Base-by-base conservation (phyloP, 73 alveolate species). In the Paramecium octaurelia region DNA sequence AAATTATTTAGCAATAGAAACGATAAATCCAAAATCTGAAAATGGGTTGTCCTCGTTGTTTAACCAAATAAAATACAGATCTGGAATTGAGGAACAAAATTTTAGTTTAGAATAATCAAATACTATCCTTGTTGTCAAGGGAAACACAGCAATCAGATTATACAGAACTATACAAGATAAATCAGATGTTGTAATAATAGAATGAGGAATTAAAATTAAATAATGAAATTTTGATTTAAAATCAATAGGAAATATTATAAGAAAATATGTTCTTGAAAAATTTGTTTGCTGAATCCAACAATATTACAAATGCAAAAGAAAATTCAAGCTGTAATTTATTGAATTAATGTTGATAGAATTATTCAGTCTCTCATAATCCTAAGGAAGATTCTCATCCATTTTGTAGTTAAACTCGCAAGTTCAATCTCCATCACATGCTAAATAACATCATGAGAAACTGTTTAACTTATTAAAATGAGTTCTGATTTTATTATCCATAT, bases 41-140 rank as follows among this genome's bases (percentile, higher is more conserved):
- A 64, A 64, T 64, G 84, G 84, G 84, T 20, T 64, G 84, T 27
- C 84, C 44, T 64, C 21, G 84, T 1, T 64, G 84, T 34, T 64
- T 64, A 34, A 64, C 42, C 31, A 64, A 64, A 64, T 34, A 64
- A 64, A 64, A 64, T 14, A 64, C 84, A 64, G 84, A 64, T 64
- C 46, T 64, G 4, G 84, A 64, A 64, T 64, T 64, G 24, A 64
- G 84, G 12, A 64, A 64, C 31, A 64, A 64, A 64, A 64, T 64
- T 64, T 34, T 64, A 31, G 84, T 27, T 64, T 64, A 64, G n/a
- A 64, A 64, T 64, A 64, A 64, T 6, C 11, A 64, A 12, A 64
- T 64, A 27, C 50, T 64, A 8, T 27, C 84, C 31, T 64, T 64
- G 9, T 34, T 64, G 14, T 64, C 84, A 64, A 64, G 84, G 9